Conservation (phyloP, 164 flowering plant genomes). For the Berberis vulgaris region DNA sequence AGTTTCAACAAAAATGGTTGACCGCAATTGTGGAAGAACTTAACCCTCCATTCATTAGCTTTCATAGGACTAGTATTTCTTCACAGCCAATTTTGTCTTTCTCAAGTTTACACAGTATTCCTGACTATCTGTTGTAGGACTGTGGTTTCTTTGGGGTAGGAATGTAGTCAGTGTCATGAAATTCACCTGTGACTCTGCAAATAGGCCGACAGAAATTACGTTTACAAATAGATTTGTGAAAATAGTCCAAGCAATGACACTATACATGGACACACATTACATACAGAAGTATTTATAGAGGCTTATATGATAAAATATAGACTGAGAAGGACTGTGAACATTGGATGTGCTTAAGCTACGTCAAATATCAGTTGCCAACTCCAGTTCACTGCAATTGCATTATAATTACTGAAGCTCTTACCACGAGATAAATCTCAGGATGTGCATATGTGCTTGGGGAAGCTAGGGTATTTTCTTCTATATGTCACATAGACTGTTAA, state of each 20-base stretch:
- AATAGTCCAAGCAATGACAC: neutral
- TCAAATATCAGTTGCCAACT: too few species aligned
- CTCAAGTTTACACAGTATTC: neutral
- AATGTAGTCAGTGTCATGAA: neutral
- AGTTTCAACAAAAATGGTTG: neutral
- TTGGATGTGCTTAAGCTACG: too few species aligned
- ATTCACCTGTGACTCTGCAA: constrained; percentile 7
- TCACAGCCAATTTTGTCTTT: neutral
- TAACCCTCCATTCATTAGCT: neutral
- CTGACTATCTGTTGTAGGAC: neutral
- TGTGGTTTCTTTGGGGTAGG: neutral
- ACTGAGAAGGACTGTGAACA: too few species aligned
- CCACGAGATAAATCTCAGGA: too few species aligned
- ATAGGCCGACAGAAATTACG: neutral
- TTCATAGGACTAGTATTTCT: neutral
- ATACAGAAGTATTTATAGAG: neutral
- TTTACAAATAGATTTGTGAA: neutral
- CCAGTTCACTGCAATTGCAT: too few species aligned
- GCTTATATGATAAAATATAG: too few species aligned
- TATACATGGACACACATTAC: neutral
- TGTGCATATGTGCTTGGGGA: too few species aligned
- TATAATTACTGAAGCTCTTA: too few species aligned
- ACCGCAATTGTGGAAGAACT: neutral
- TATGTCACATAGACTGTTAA: too few species aligned
- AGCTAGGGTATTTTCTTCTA: too few species aligned